A percentile compares a stretch with the other conserved stretches of the same genome.
Evolutionary conservation across 106 monocot genomes (phyloP).

Genomic region (Apostasia shenzhenica): DNA sequence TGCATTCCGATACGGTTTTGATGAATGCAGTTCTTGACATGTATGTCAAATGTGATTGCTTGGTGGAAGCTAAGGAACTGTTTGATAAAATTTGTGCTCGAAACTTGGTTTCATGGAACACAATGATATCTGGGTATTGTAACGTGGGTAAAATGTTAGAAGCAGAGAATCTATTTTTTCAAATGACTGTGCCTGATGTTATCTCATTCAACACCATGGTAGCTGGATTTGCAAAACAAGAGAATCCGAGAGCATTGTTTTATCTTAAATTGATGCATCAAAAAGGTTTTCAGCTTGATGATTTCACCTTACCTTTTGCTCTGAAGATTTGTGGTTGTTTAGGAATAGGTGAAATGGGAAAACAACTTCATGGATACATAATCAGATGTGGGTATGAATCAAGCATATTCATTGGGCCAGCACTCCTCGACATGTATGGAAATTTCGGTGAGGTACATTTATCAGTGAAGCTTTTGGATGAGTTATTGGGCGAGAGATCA

Average conservation of each 20-base stretch:
- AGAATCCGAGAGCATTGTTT: constrained; percentile 38
- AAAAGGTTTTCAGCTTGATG: constrained; percentile 36
- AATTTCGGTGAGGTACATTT: constrained; percentile 28
- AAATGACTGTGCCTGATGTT: constrained; percentile 35
- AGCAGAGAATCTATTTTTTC: constrained; percentile 48
- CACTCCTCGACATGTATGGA: constrained; percentile 77
- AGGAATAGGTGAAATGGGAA: constrained; percentile 20
- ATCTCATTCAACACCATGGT: constrained; percentile 71
- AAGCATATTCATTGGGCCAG: constrained; percentile 16
- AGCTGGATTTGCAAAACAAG: constrained; percentile 46
- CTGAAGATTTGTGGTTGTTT: constrained; percentile 42
- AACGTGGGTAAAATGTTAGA: constrained; percentile 28
- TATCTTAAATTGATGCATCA: constrained; percentile 45
- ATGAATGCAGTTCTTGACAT: constrained; percentile 67
- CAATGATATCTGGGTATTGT: constrained; percentile 53
- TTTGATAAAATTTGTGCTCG: constrained; percentile 30
- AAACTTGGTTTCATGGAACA: constrained; percentile 61
- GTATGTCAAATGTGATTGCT: constrained; percentile 58
- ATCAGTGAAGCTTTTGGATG: constrained; percentile 26
- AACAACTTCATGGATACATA: constrained; percentile 42
- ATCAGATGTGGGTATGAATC: constrained; percentile 41
- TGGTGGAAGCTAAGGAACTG: constrained; percentile 45
- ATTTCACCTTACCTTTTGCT: constrained; percentile 64
- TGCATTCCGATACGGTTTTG: constrained; percentile 42
- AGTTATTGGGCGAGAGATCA: constrained; percentile 10